Evolutionary conservation across 495 filamentous ascomycete genomes (phyloP).

Genomic region (Aspergillus ellipticus): DNA sequence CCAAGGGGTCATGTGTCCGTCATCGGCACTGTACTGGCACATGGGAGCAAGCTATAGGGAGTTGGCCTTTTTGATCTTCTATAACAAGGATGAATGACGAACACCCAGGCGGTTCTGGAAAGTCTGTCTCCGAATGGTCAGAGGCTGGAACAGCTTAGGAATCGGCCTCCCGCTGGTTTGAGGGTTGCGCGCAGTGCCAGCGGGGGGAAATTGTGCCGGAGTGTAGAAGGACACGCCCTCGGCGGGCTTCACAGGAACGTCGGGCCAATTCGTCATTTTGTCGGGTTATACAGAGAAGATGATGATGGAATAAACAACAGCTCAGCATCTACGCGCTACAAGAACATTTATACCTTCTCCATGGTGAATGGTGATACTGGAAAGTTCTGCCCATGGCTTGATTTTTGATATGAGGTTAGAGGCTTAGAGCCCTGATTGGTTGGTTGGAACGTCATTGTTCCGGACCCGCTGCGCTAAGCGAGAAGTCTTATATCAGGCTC

Average conservation of each 20-base stretch:
- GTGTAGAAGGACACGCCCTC: conserved; percentile 58
- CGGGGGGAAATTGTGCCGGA: conserved; percentile 54
- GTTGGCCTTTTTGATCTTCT: background rate
- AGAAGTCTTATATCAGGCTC: no score
- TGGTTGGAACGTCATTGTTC: no score
- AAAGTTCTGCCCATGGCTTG: no score
- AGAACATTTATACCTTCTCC: no score
- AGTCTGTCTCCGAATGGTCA: conserved; percentile 47
- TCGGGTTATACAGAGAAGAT: background rate
- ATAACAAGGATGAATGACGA: conserved; percentile 21
- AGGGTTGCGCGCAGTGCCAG: conserved; percentile 54
- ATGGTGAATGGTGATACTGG: no score
- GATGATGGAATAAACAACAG: background rate
- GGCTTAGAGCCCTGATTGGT: no score
- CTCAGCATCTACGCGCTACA: no score
- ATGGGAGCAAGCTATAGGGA: conserved; percentile 52
- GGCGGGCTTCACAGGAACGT: conserved; percentile 37
- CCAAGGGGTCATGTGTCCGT: conserved; percentile 60
- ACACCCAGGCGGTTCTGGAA: conserved; percentile 54
- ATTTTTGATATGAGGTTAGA: no score
- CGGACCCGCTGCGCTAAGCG: no score
- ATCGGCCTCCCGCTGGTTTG: conserved; percentile 46
- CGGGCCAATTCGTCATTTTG: conserved; percentile 16
- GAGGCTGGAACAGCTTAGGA: conserved; percentile 60
- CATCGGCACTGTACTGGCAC: conserved; percentile 65